Evolutionary conservation across 495 filamentous ascomycete species (phyloP).

Genomic region (Podospora australis): DNA sequence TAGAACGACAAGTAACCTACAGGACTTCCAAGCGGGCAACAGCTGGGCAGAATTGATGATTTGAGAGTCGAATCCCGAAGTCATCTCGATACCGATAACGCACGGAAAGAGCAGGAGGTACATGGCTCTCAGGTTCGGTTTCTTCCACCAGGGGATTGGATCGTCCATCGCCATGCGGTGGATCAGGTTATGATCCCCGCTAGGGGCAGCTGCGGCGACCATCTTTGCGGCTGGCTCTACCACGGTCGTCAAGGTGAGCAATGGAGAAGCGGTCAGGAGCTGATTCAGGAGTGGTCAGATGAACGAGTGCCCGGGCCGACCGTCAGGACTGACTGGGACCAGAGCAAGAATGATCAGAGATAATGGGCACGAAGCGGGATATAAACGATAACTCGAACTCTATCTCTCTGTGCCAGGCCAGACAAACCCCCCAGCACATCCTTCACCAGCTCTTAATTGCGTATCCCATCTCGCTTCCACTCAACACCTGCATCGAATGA

Average conservation of each 20-base stretch:
- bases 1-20: slow-evolving; percentile 46
- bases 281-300: not conserved
- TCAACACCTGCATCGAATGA: too few species aligned
- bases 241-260: not conserved
- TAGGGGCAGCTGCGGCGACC: slow-evolving; percentile 25
- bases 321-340: not conserved
- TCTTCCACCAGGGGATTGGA: slow-evolving; percentile 55
- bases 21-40: slow-evolving; percentile 50
- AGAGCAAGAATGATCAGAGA: not conserved
- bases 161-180: slow-evolving; percentile 50
- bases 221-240: slow-evolving; percentile 24
- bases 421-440: too few species aligned
- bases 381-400: too few species aligned
- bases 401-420: too few species aligned
- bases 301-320: not conserved
- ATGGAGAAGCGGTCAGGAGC: too few species aligned
- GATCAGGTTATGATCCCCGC: slow-evolving; percentile 41
- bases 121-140: slow-evolving; percentile 52
- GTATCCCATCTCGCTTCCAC: too few species aligned
- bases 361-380: not conserved
- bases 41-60: slow-evolving; percentile 64
- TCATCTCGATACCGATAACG: slow-evolving; percentile 65
- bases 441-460: too few species aligned
- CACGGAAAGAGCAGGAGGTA: slow-evolving; percentile 61
- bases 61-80: slow-evolving; percentile 64